Base-by-base conservation (phyloP, 2,329 filamentous ascomycete species). In the Exutisphaerella laricina region DNA sequence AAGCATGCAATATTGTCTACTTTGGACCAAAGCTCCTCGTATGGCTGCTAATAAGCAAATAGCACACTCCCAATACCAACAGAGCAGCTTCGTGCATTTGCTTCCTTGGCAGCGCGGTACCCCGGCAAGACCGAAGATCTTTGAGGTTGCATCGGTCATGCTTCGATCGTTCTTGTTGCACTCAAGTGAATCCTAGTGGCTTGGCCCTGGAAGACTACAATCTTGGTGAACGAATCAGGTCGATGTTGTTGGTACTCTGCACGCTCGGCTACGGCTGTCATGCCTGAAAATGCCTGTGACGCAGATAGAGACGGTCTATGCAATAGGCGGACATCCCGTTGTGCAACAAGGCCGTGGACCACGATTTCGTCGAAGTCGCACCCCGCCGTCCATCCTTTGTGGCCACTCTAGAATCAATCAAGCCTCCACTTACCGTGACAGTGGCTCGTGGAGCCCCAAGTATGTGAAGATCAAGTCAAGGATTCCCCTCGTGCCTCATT, bases 321-420 rank as follows among this genome's bases (percentile, higher is more conserved):
- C 33, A 4, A 35, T 23, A 35, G 33, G 33, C 33, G 33, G 33
- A 35, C 8, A 18, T 18, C 16, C 30, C 14, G 4, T 16, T 7
- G 16, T 33, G 30, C 30, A 18, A 3, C 8, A 14, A 18, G 13
- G 20, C 30, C 30, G 9, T 18, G 30, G 16, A 18, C n/a, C n/a
- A 17, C 30, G 14, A 17, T 8, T 16, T 17, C 6, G 30, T 33
- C 13, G 16, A 33, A 18, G 13, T n/a, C 25, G 37, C 37, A 30
- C 12, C 16, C 31, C 37, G 37, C 37, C 37, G 37, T n/a, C 25
- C 14, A 28, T 39, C 16, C 37, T 39, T 31, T n/a, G n/a, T n/a
- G n/a, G n/a, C n/a, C n/a, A n/a, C n/a, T n/a, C n/a, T n/a, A n/a
- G n/a, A 29, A 13, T 23, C 35, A 38, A 38, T 23, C 35, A 39